Conservation (phyloP, 106 monocot genomes). For the Phalaenopsis equestris region DNA sequence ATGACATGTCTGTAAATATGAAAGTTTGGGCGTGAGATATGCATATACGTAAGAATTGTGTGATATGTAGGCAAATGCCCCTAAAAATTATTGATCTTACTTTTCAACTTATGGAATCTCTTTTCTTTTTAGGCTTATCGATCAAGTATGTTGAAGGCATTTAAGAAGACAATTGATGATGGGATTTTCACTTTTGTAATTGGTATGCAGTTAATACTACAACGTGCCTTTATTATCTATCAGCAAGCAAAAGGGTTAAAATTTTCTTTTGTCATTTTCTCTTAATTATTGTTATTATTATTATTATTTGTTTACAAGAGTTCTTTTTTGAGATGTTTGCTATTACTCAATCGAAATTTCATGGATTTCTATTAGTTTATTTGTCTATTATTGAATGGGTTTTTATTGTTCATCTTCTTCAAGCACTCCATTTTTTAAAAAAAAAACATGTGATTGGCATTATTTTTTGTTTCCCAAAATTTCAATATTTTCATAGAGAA, state of each 20-base stretch:
- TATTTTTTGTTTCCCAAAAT: background rate
- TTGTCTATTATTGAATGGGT: background rate
- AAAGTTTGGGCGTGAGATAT: too few relatives aligned
- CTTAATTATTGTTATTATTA: background rate
- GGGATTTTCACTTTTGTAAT: conserved; percentile 85
- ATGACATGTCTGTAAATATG: too few relatives aligned
- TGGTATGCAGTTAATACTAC: conserved; percentile 48
- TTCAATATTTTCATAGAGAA: background rate
- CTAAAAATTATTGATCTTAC: background rate
- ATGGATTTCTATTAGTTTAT: too few relatives aligned
- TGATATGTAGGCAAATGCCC: too few relatives aligned
- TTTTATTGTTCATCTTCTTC: background rate
- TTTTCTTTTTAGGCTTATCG: conserved; percentile 58
- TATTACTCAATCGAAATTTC: background rate
- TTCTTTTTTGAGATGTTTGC: conserved; percentile 4
- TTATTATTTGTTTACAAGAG: background rate
- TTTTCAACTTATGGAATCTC: conserved; percentile 1
- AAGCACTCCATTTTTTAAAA: background rate
- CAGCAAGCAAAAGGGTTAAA: conserved; percentile 1
- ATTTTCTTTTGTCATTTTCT: background rate
- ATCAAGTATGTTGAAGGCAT: conserved; percentile 91
- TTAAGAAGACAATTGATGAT: conserved; percentile 96
- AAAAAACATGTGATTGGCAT: too few relatives aligned
- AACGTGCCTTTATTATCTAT: background rate
- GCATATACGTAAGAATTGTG: too few relatives aligned